Conservation (phyloP, 345 rosid species). For the Mallotus nudiflorus region DNA sequence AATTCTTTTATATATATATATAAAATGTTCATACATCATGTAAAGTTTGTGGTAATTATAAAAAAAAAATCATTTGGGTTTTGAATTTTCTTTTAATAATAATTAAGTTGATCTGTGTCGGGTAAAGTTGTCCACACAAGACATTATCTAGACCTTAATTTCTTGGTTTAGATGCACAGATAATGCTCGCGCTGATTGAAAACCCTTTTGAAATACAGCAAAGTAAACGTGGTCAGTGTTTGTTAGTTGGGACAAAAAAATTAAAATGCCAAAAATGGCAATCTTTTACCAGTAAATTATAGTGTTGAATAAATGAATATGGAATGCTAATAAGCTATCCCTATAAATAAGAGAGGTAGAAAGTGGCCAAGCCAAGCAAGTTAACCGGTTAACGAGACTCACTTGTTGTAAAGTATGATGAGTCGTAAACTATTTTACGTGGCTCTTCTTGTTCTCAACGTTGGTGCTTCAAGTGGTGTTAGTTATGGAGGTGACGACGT, state of each 20-base stretch:
- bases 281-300: too few species aligned
- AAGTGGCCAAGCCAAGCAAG: neutral
- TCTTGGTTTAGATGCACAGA: constrained; percentile 27
- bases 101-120: constrained; percentile 10
- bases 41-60: too few species aligned
- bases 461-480: constrained; percentile 24
- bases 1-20: too few species aligned
- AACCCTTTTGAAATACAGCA: constrained; percentile 27
- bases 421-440: constrained; percentile 17
- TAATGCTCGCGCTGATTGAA: constrained; percentile 20
- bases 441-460: constrained; percentile 34
- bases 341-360: constrained; percentile 36
- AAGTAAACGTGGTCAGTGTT: neutral
- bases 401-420: neutral
- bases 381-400: too few species aligned
- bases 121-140: constrained; percentile 18
- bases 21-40: too few species aligned
- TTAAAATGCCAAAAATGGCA: too few species aligned
- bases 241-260: too few species aligned
- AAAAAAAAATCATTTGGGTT: neutral
- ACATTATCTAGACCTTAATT: constrained; percentile 3
- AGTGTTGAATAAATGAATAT: too few species aligned
- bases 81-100: neutral
- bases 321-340: neutral
- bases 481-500: constrained; percentile 15